These are phyloP conservation scores for Cruciata laevipes DNA, from an alignment of 257 asterid species.

Conservation along the genomic window DNA sequence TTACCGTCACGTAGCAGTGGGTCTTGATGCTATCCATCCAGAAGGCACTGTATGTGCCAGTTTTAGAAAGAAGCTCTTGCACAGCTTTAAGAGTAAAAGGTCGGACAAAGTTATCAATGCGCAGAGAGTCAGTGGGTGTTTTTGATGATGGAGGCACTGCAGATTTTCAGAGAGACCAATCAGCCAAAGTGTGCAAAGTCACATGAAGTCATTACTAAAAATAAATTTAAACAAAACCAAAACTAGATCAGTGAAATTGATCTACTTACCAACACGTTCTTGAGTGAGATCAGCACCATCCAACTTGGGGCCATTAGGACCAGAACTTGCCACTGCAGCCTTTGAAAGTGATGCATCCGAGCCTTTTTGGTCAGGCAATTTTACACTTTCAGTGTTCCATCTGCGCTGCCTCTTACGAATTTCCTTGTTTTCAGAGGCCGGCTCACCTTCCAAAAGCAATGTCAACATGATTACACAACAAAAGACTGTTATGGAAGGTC, in stretches of 20 bases:
- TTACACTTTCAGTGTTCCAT: constrained; percentile 25
- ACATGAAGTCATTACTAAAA: neutral
- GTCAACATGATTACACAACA: neutral
- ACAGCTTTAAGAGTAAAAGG: constrained; percentile 38
- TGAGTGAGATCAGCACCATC: constrained; percentile 15
- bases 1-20: constrained; percentile 40
- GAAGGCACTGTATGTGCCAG: constrained; percentile 25
- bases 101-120: constrained; percentile 31
- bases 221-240: neutral
- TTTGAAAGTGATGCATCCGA: constrained; percentile 12
- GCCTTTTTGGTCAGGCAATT: constrained; percentile 19
- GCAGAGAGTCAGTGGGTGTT: constrained; percentile 32
- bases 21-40: constrained; percentile 45
- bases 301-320: constrained; percentile 4
- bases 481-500: neutral
- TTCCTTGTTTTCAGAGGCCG: constrained; percentile 20
- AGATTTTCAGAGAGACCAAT: constrained; percentile 1
- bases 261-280: constrained; percentile 30
- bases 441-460: constrained; percentile 18
- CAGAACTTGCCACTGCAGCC: constrained; percentile 6
- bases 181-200: neutral
- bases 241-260: neutral
- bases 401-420: constrained; percentile 33
- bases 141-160: constrained; percentile 30
- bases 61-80: constrained; percentile 30